phyloP scores from a whole-genome alignment of 257 asterid species.

The Solanum microdontum region DNA sequence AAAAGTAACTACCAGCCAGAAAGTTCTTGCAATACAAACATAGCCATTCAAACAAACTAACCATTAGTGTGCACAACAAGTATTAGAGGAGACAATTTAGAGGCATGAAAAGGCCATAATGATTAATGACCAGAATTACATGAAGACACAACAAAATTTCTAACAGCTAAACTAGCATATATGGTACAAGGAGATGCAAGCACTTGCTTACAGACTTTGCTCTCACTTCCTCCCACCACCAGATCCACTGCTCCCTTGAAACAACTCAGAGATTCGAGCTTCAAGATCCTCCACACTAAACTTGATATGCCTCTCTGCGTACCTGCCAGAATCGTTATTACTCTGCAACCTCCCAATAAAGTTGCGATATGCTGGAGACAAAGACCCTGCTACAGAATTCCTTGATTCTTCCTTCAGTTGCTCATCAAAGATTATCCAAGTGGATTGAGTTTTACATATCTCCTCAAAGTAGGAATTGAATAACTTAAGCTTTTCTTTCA shows the following conservation, averaged over 20 bases:
- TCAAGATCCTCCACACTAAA: conserved; percentile 64
- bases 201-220: background rate
- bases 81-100: background rate
- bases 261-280: conserved; percentile 55
- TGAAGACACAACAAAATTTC: conserved; percentile 1
- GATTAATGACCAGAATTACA: background rate
- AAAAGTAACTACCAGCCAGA: background rate
- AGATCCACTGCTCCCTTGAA: conserved; percentile 29
- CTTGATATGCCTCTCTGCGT: conserved; percentile 63
- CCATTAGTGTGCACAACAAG: background rate
- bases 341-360: conserved; percentile 51
- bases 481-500: conserved; percentile 70
- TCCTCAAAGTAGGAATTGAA: conserved; percentile 77
- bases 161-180: conserved; percentile 12
- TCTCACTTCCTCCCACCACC: conserved; percentile 55
- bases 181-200: conserved; percentile 20
- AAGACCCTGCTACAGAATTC: conserved; percentile 38
- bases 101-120: background rate
- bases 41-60: background rate
- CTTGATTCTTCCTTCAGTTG: conserved; percentile 68
- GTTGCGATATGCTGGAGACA: conserved; percentile 55
- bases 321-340: conserved; percentile 41
- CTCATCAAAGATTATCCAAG: conserved; percentile 78
- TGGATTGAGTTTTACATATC: conserved; percentile 48
- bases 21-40: background rate